Percentiles rank a stretch among this genome's conserved stretches.
Evolutionary conservation across 345 rosid species (phyloP).

Genomic region (Boechera stricta): DNA sequence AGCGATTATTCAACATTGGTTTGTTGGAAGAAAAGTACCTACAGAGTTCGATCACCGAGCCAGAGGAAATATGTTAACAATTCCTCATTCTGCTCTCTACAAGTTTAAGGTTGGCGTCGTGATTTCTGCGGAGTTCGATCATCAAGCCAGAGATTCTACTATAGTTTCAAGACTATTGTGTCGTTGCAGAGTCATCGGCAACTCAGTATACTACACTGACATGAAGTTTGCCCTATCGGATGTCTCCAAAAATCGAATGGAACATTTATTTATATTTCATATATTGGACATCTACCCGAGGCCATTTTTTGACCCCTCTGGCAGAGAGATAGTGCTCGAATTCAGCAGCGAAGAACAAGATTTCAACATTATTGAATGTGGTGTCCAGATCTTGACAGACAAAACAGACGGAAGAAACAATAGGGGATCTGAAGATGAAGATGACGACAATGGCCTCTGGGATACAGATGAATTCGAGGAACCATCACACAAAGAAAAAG

Average conservation of each 20-base stretch:
- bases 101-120: background rate
- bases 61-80: background rate
- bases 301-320: background rate
- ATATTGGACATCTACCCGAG: too few species aligned
- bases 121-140: background rate
- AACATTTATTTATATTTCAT: background rate
- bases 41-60: background rate
- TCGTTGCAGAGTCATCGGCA: background rate
- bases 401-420: background rate
- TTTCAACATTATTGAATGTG: background rate
- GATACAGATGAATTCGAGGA: background rate
- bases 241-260: background rate
- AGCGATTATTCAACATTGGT: background rate
- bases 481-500: background rate
- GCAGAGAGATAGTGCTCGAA: background rate
- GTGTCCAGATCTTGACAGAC: background rate
- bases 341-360: background rate
- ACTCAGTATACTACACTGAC: background rate
- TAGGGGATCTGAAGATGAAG: background rate
- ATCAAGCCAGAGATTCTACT: background rate
- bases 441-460: background rate
- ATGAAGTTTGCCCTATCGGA: background rate
- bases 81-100: background rate
- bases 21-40: background rate
- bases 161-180: background rate